Conservation (phyloP, 768 basidiomycete species). For the Podaxis sp. region DNA sequence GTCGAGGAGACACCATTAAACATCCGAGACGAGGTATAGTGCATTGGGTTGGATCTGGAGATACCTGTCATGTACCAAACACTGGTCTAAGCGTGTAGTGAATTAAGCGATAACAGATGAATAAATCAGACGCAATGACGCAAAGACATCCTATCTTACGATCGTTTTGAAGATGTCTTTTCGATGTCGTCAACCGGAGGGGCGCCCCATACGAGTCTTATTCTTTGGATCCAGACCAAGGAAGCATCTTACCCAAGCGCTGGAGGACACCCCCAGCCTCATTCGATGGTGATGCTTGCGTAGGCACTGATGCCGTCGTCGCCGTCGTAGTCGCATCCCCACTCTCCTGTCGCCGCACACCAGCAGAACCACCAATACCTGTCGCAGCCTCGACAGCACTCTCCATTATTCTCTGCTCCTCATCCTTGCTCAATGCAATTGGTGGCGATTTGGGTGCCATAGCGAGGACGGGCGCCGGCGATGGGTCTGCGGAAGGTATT, state of each 20-base stretch:
- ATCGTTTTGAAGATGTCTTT: conserved; percentile 2
- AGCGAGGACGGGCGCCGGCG: not conserved
- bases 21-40: too few species aligned
- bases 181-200: conserved; percentile 55
- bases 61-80: not conserved
- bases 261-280: conserved; percentile 43
- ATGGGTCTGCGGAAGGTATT: not conserved
- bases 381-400: conserved; percentile 5
- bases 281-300: not conserved
- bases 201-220: conserved; percentile 72
- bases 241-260: conserved; percentile 42
- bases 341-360: not conserved
- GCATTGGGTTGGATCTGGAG: too few species aligned
- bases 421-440: not conserved
- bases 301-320: too few species aligned
- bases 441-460: not conserved
- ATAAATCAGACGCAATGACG: not conserved
- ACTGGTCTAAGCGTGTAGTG: not conserved
- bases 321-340: too few species aligned
- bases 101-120: too few species aligned
- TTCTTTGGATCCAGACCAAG: conserved; percentile 53
- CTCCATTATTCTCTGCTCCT: conserved; percentile 11
- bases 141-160: not conserved
- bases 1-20: too few species aligned
- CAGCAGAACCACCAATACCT: not conserved